Conservation (phyloP, 1,284 basidiomycete genomes). For the Heterobasidion occidentale region DNA sequence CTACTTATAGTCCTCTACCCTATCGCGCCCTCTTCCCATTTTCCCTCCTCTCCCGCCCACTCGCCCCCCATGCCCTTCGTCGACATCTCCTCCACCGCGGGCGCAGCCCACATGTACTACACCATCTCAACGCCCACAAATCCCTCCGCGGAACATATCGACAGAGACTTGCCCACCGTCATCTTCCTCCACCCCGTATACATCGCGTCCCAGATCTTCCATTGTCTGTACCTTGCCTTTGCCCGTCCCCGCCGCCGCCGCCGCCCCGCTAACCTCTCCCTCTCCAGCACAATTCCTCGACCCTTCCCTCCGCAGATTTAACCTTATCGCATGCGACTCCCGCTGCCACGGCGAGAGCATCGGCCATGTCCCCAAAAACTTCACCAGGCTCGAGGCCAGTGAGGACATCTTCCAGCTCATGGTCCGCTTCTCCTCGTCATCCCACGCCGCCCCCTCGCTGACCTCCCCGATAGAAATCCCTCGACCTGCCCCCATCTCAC, state of each 20-base stretch:
- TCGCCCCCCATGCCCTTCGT: not conserved
- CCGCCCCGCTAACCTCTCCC: not conserved
- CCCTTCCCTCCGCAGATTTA: not conserved
- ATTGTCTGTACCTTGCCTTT: not conserved
- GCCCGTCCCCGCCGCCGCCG: not conserved
- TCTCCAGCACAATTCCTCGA: not conserved
- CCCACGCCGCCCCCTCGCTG: not conserved
- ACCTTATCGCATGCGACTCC: not conserved
- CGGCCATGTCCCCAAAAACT: not conserved
- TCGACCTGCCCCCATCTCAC: not conserved
- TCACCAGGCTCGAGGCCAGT: not conserved
- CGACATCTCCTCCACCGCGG: not conserved
- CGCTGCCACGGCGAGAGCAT: not conserved
- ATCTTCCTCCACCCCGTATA: not conserved
- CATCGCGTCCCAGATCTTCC: not conserved
- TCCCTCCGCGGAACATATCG: not conserved
- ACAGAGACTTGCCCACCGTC: not conserved
- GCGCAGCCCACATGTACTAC: not conserved
- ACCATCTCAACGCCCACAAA: not conserved
- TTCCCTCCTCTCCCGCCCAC: not conserved
- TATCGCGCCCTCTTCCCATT: not conserved
- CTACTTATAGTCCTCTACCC: not conserved
- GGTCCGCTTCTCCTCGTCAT: not conserved
- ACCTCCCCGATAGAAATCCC: not conserved
- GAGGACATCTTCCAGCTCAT: not conserved